Base-by-base conservation (phyloP, 768 basidiomycete species). In the Leccinum sublutescens region DNA sequence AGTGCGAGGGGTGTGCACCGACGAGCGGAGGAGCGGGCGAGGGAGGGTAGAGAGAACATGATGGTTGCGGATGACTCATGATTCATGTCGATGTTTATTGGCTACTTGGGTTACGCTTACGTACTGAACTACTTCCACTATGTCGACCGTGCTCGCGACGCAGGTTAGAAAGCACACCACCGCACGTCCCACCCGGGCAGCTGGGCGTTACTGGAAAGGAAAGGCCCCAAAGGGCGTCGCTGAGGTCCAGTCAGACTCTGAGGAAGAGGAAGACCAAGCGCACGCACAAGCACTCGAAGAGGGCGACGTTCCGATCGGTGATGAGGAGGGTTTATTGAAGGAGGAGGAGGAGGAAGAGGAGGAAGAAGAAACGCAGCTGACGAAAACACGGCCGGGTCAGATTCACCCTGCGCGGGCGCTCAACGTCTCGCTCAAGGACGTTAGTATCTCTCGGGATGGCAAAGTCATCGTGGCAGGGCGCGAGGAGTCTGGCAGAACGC, bases 141-240 rank as follows among this genome's bases (percentile, higher is more conserved):
- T 40, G 72, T 73, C 72, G 27, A 73, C 73, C 23, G 53, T 73
- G 8, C 73, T 73, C 48, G 72, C 72, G 55, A 73, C 72, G 0
- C 65, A 75, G 53, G 72, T 73, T 51, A 81, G 86, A 60, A 93
- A 93, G 65, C 83, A 85, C 60, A 90, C 91, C 4, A 86, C 91
- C 8, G 84, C 88, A 21, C 85, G 91, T n/a, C 80, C 86, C 7
- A 82, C 91, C n/a, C 78, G 81, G 54, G 91, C 94, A 5, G 92
- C 85, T 2, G 88, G 84, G 6, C 88, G 94, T 3, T 95, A 96
- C 74, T 91, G 92, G 86, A 90, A 89, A 65, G 94, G 94, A 56
- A 92, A 93, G 65, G 91, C 86, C 0, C 93, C 93, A 1, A 93
- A 91, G 72, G 90, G 89, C 50, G 80, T 76, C 34, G 76, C 76